Conservation (phyloP, 495 filamentous ascomycete species). For the Annulohypoxylon bovei region DNA sequence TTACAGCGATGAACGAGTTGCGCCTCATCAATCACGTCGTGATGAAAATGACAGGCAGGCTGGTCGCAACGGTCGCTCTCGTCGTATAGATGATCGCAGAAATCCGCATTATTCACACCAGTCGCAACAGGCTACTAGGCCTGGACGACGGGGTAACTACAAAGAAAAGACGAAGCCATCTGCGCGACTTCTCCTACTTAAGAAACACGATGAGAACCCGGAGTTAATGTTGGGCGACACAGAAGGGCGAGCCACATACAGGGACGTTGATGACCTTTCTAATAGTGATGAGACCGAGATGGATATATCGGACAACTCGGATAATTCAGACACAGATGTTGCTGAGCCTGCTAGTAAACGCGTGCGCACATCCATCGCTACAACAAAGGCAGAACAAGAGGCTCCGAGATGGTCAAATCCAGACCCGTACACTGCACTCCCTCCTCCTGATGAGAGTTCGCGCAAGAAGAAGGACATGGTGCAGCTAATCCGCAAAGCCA, state of each 20-base stretch:
- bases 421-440: conserved; percentile 86
- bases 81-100: conserved; percentile 32
- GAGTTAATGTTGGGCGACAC: conserved; percentile 52
- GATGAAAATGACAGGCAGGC: conserved; percentile 12
- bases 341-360: conserved; percentile 62
- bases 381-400: conserved; percentile 51
- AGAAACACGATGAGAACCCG: conserved; percentile 44
- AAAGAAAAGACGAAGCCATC: conserved; percentile 38
- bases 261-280: conserved; percentile 68
- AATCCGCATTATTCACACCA: conserved; percentile 7
- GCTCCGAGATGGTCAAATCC: conserved; percentile 90
- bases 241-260: conserved; percentile 52
- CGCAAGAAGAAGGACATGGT: conserved; percentile 83
- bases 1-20: conserved; percentile 17
- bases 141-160: not conserved
- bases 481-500: conserved; percentile 85
- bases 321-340: conserved; percentile 58
- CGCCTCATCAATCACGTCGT: conserved; percentile 21
- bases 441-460: conserved; percentile 69
- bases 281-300: conserved; percentile 78
- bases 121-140: not conserved
- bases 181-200: conserved; percentile 53
- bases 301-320: conserved; percentile 66
- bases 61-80: conserved; percentile 23
- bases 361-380: conserved; percentile 48